Conservation (phyloP, 805 yeast species). For the Tetrapisispora taiwanensis region DNA sequence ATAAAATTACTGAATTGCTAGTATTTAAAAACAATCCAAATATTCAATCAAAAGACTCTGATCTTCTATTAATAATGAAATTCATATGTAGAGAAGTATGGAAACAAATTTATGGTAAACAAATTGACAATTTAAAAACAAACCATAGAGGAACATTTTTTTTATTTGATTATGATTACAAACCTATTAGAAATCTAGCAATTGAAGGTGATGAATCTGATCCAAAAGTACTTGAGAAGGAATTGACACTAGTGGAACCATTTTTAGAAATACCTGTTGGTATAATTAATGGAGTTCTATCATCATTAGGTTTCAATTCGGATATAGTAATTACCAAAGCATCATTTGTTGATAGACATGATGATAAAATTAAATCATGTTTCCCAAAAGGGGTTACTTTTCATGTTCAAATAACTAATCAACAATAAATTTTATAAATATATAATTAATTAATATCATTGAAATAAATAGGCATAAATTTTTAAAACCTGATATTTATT, state of each 20-base stretch:
- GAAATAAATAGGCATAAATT: no score
- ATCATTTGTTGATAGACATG: constrained; percentile 21
- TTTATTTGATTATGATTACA: constrained; percentile 25
- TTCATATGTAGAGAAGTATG: constrained; percentile 89
- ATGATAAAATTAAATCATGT: constrained; percentile 8
- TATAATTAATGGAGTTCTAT: constrained; percentile 25
- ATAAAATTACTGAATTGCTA: constrained; percentile 41
- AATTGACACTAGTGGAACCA: constrained; percentile 22
- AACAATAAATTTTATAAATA: not conserved
- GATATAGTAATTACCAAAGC: constrained; percentile 22
- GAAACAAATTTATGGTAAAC: constrained; percentile 70
- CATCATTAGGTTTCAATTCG: constrained; percentile 21
- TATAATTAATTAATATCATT: no score
- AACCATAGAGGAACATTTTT: constrained; percentile 59
- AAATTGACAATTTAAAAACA: constrained; percentile 84
- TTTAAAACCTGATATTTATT: not conserved
- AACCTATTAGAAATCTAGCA: constrained; percentile 21
- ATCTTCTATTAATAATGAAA: constrained; percentile 76
- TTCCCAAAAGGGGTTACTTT: constrained; percentile 25
- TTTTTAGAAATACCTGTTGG: constrained; percentile 28
- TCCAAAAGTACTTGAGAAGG: constrained; percentile 12
- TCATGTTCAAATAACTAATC: constrained; percentile 22
- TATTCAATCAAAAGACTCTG: constrained; percentile 41
- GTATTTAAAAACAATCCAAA: constrained; percentile 40
- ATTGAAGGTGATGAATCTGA: constrained; percentile 9